Percentiles rank a stretch among this genome's conserved stretches.
Conservation (phyloP, 768 basidiomycete genomes). For the Phylloporus sp. region DNA sequence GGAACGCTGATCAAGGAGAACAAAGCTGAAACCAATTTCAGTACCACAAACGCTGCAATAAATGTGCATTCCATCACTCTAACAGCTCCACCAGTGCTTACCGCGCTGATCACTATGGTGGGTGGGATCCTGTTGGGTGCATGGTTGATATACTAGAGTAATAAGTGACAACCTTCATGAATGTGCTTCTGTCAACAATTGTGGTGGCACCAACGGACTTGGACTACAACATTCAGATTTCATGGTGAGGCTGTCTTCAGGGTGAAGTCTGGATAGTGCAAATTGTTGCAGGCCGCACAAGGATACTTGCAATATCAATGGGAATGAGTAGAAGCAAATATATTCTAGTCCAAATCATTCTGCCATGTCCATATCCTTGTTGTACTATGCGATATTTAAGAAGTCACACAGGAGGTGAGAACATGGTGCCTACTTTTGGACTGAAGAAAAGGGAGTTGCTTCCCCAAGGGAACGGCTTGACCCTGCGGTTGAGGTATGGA, state of each 20-base stretch:
- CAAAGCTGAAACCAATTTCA: background rate
- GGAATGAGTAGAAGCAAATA: background rate
- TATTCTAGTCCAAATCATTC: conserved; percentile 9
- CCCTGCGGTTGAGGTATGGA: conserved; percentile 71
- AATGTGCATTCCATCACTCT: conserved; percentile 13
- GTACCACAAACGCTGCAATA: conserved; percentile 15
- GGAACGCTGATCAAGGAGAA: background rate
- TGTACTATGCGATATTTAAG: conserved; percentile 40
- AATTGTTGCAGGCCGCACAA: background rate
- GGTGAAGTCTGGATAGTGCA: background rate
- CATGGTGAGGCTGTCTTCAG: background rate
- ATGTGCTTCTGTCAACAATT: background rate
- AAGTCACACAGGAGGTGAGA: background rate
- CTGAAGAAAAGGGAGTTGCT: conserved; percentile 82
- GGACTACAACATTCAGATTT: background rate
- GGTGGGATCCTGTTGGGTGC: conserved; percentile 38
- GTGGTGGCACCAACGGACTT: background rate
- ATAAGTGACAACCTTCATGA: background rate
- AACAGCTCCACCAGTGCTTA: conserved; percentile 25
- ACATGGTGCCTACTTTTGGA: conserved; percentile 47
- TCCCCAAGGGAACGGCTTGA: conserved; percentile 86
- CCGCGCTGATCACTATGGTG: conserved; percentile 27
- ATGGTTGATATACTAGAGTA: conserved; percentile 32
- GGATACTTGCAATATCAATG: background rate
- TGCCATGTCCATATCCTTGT: conserved; percentile 56